Evolutionary conservation across 345 rosid genomes (phyloP).

Genomic region (Salix arbutifolia): DNA sequence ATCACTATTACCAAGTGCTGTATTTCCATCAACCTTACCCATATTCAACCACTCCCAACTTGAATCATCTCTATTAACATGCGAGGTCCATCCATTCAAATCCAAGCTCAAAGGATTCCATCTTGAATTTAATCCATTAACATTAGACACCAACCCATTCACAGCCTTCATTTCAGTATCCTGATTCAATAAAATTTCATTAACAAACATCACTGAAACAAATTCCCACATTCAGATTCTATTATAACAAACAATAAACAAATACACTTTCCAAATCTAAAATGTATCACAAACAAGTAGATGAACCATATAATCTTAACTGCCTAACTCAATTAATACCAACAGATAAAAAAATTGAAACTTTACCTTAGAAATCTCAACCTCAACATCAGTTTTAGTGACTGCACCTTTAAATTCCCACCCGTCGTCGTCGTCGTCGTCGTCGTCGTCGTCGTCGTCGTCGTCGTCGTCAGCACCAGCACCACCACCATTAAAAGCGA

Average conservation of each 20-base stretch:
- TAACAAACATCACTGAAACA: constrained; percentile 10
- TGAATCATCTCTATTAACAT: constrained; percentile 9
- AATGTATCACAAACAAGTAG: neutral
- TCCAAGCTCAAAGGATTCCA: constrained; percentile 37
- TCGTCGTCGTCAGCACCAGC: too few relatives aligned
- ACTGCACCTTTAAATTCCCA: constrained; percentile 44
- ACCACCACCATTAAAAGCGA: neutral
- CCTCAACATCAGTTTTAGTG: neutral
- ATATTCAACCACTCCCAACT: constrained; percentile 19
- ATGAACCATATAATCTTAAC: neutral
- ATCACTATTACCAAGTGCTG: constrained; percentile 29
- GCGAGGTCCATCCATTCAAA: constrained; percentile 22
- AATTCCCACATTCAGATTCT: neutral
- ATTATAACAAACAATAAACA: neutral
- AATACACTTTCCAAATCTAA: neutral
- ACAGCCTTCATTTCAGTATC: constrained; percentile 20
- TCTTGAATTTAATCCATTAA: constrained; percentile 17
- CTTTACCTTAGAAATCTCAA: constrained; percentile 29
- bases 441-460: constrained; percentile 16
- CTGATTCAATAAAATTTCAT: constrained; percentile 18
- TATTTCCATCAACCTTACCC: constrained; percentile 9
- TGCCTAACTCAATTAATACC: neutral
- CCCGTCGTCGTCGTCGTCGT: constrained; percentile 20
- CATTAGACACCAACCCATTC: constrained; percentile 14
- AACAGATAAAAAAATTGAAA: neutral